Evolutionary conservation across 1,284 basidiomycete species (phyloP), one percentile per base, ranked within the genome.

Genomic region (Pholiota adiposa): DNA sequence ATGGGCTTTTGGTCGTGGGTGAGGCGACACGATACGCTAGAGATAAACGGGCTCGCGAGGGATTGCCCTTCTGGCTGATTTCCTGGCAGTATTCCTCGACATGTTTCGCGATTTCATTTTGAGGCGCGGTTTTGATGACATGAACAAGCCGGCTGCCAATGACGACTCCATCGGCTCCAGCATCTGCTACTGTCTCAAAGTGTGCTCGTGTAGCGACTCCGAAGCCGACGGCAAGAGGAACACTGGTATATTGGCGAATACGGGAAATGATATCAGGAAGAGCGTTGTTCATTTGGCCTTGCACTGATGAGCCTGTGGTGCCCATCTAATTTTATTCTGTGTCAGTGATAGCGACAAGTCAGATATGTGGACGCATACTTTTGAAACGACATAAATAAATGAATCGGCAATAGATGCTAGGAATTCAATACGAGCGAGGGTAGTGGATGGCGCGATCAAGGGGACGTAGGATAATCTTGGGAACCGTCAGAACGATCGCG

Each of bases 381-480:
- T 94, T 36, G 93, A 96, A 9, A 97, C 94, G 56, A 99, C 89
- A 74, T 99, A 99, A 68, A 99, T 95, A 81, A 99, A 99, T 3
- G 92, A 90, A 75, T 99, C 97, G 21, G 97, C 96, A 64, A 98
- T 97, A 7, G 89, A 88, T 4, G 93, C 81, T 33, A 99, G 83
- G 79, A 97, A 97, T 71, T 92, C 89, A 72, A 99, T 93, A 40
- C 97, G 92, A 59, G 86, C 80, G 49, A 92, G 79, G 18, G 91
- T 90, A 1, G 97, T 99, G 0, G 95, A 97, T 3, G 97, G 97
- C 0, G 97, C 96, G 66, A 99, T 91, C 36, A 99, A 80, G 4
- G 97, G 97, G 11, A 99, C 89, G 72, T 97, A 99, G n/a, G 96
- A 96, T 65, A 99, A 79, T 62, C 96, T 96, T 29, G 49, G 48